Base-by-base conservation (phyloP, 163 green algal genomes). In the Volvox carteri region DNA sequence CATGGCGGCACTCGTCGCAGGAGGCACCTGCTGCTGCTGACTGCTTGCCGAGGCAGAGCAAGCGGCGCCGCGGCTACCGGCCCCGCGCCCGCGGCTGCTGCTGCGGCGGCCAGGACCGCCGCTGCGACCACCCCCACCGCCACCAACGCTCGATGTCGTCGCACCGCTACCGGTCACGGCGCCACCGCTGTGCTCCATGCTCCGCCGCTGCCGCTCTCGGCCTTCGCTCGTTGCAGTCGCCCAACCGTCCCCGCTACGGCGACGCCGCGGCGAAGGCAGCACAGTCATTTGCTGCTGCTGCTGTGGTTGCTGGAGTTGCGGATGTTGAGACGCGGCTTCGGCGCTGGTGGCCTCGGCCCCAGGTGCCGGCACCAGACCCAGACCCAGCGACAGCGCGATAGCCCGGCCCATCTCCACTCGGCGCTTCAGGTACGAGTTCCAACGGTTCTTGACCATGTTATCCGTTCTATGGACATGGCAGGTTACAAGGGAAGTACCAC, bases 361-460 rank as follows among this genome's bases (percentile, higher is more conserved):
- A 4, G 81, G 18, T 25, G 48, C 81, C 2, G 44, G 7, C 9
- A 25, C 37, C 18, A 58, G 23, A 23, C 81, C 81, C 35, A 88
- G 50, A 37, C 83, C 68, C 0, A 88, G 67, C 0, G 83, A 83
- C 14, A 88, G 52, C 0, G 84, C 84, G 16, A 89, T 84, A 18
- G 84, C 84, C 0, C 70, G 72, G 16, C 84, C 84, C 72, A 76
- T 77, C 54, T 75, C 46, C 44, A 88, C 44, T 0, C 91, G 85
- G 5, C 89, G 80, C 81, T 92, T 93, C 9, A 94, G 87, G 42
- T 90, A 93, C 14, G 86, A 91, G 42, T 94, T 98, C 96, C 96
- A 98, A 67, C 96, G 95, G 87, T 98, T 98, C 89, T 98, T 97
- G 1, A 98, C 94, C 14, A 95, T 93, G 80, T 98, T 98, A 88